phyloP scores from a whole-genome alignment of 495 filamentous ascomycete species.

The Penicillium soppii region DNA sequence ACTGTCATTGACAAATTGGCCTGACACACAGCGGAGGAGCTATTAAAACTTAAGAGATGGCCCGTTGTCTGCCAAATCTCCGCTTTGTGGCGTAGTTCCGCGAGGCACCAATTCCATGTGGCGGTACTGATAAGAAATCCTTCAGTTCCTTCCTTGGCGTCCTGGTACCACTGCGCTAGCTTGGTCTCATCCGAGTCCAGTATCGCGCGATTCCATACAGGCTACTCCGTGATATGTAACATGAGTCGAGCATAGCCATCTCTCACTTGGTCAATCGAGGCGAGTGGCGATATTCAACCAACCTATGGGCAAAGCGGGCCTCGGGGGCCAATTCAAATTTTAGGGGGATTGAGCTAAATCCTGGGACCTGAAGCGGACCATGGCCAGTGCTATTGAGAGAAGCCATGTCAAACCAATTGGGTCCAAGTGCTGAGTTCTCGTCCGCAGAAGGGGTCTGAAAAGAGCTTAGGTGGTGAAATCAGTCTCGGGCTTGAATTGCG shows the following conservation, averaged over 20 bases:
- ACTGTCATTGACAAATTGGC: background rate
- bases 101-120: constrained; percentile 3
- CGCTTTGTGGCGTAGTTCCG: constrained; percentile 5
- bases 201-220: background rate
- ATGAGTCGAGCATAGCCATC: constrained; percentile 6
- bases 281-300: background rate
- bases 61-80: constrained; percentile 1
- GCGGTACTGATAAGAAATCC: constrained; percentile 3
- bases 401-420: background rate
- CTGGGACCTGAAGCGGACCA: background rate
- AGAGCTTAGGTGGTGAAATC: background rate
- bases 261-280: constrained; percentile 5
- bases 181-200: background rate
- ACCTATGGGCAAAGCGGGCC: background rate
- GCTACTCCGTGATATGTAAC: constrained; percentile 3
- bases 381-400: background rate
- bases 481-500: background rate
- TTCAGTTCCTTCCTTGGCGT: background rate
- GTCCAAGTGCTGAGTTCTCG: background rate
- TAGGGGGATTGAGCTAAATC: background rate
- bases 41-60: background rate
- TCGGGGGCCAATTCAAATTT: background rate
- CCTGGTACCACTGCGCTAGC: background rate
- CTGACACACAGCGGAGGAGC: background rate
- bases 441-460: background rate